phyloP scores from a whole-genome alignment of 345 rosid species.

The Pugionium dolabratum region DNA sequence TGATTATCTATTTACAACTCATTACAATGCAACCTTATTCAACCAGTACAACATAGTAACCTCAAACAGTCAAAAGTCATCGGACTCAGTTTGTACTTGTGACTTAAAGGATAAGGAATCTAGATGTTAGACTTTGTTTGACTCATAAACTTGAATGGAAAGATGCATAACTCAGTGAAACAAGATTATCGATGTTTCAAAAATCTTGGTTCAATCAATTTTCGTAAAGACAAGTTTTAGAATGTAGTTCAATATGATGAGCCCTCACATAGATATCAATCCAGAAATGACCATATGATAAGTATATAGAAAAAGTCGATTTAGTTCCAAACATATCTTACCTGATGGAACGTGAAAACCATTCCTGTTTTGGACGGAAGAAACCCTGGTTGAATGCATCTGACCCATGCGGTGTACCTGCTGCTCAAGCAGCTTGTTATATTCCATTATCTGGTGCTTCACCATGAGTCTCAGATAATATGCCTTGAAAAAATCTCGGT shows the following conservation, averaged over 20 bases:
- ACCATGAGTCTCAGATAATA: conserved; percentile 81
- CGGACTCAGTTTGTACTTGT: background rate
- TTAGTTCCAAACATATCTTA: conserved; percentile 41
- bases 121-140: background rate
- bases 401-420: conserved; percentile 72
- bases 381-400: conserved; percentile 55
- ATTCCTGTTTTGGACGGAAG: conserved; percentile 55
- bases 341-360: conserved; percentile 64
- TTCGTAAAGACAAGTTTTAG: background rate
- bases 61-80: background rate
- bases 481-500: conserved; percentile 81
- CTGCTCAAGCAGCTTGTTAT: conserved; percentile 84
- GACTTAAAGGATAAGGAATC: background rate
- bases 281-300: background rate
- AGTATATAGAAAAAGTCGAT: background rate
- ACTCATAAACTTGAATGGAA: background rate
- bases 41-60: background rate
- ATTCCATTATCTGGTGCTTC: conserved; percentile 82
- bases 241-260: background rate
- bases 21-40: background rate
- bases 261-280: background rate
- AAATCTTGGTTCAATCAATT: background rate
- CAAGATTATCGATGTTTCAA: background rate
- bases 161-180: background rate
- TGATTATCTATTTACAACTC: background rate